Evolutionary conservation across 176 grass and related monocot genomes (phyloP).

Genomic region (Themeda triandra): DNA sequence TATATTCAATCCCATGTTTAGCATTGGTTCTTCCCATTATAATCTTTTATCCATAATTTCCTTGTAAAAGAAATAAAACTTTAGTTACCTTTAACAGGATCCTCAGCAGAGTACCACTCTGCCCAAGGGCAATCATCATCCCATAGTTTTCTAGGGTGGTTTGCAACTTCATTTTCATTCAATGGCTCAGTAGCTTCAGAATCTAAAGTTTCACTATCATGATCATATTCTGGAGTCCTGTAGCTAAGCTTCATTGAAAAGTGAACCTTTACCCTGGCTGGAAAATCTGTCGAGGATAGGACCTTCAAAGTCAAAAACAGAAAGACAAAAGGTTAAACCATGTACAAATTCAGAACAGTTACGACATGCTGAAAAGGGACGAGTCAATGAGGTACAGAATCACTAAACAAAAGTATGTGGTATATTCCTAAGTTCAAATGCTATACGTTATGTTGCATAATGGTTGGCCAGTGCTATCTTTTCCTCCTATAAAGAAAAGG

Average conservation of each 20-base stretch:
- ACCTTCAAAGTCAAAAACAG: conserved; percentile 72
- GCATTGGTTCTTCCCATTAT: neutral
- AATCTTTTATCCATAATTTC: neutral
- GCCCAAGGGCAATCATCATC: conserved; percentile 97
- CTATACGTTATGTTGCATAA: neutral
- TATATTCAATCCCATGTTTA: conserved; percentile 13
- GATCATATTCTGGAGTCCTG: conserved; percentile 75
- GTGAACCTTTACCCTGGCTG: conserved; percentile 70
- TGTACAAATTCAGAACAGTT: conserved; percentile 9
- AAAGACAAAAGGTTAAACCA: conserved; percentile 31
- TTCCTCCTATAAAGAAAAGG: neutral
- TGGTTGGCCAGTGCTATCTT: neutral
- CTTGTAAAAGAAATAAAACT: neutral
- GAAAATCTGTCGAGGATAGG: conserved; percentile 71
- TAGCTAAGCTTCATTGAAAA: conserved; percentile 97
- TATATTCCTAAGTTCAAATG: conserved; percentile 18
- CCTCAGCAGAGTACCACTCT: conserved; percentile 99
- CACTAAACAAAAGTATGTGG: neutral
- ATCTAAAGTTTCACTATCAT: conserved; percentile 62
- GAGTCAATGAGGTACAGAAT: conserved; percentile 9
- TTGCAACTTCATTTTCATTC: conserved; percentile 53
- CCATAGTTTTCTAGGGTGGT: conserved; percentile 71
- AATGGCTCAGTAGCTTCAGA: conserved; percentile 47
- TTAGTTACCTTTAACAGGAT: conserved; percentile 83
- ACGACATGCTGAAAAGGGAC: neutral